Conservation (phyloP, 257 asterid species). For the Plectranthus barbatus region DNA sequence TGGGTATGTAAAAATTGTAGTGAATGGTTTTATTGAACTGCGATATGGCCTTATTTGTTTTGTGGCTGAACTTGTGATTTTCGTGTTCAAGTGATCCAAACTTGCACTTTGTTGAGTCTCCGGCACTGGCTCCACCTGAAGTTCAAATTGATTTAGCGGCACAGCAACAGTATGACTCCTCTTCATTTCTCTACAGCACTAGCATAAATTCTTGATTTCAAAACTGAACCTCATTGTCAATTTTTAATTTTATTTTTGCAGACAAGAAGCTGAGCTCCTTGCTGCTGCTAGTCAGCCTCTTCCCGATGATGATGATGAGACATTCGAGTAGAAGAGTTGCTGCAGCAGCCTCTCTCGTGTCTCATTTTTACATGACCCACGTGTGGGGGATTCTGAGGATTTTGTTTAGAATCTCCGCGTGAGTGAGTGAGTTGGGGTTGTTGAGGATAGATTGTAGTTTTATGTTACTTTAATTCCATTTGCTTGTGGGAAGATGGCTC, state of each 20-base stretch:
- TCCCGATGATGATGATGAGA: constrained; percentile 78
- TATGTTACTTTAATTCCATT: neutral
- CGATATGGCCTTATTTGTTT: too few species aligned
- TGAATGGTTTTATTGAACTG: neutral
- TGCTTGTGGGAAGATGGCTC: constrained; percentile 11
- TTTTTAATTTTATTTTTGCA: neutral
- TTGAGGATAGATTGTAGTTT: neutral
- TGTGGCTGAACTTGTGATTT: neutral
- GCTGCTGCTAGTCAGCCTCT: constrained; percentile 69
- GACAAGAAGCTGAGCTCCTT: constrained; percentile 66
- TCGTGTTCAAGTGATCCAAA: constrained; percentile 33
- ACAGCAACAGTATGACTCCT: constrained; percentile 37
- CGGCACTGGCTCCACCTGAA: constrained; percentile 69
- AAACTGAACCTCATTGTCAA: too few species aligned
- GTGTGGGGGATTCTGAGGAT: too few species aligned
- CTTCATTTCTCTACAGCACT: too few species aligned
- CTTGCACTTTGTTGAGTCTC: constrained; percentile 64
- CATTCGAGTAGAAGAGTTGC: constrained; percentile 35
- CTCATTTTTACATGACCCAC: neutral
- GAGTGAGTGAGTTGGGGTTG: too few species aligned
- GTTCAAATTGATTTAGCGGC: constrained; percentile 53
- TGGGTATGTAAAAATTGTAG: constrained; percentile 24
- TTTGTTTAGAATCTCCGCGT: too few species aligned
- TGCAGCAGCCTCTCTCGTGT: too few species aligned
- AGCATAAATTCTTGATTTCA: too few species aligned